These are phyloP conservation scores for Eucalyptus pauciflora DNA, from an alignment of 345 rosid species.

Conservation along the genomic window DNA sequence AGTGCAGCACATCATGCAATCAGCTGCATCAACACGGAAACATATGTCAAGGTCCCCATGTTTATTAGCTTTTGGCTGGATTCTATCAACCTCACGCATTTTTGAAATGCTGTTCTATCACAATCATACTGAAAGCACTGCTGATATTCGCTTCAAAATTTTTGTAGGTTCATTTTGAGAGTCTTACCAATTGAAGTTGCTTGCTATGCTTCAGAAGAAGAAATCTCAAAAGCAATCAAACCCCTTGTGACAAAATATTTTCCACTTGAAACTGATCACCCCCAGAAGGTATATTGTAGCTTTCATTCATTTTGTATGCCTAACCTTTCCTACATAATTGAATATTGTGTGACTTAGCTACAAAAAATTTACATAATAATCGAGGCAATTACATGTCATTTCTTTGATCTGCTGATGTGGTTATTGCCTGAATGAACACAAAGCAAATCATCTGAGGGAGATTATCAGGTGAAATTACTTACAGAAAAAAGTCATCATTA, in stretches of 20 bases:
- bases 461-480: background rate
- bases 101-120: background rate
- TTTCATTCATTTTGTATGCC: background rate
- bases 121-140: background rate
- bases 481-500: background rate
- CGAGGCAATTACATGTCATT: background rate
- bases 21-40: conserved; percentile 72
- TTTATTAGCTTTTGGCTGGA: background rate
- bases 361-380: background rate
- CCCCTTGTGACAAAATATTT: conserved; percentile 66
- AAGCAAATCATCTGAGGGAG: background rate
- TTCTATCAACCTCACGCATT: background rate
- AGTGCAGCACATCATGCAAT: conserved; percentile 77
- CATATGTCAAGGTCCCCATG: conserved; percentile 79
- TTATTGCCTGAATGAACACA: background rate
- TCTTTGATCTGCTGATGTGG: background rate
- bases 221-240: conserved; percentile 68
- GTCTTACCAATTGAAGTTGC: conserved; percentile 79
- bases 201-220: conserved; percentile 96
- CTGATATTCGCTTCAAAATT: background rate
- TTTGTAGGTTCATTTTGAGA: conserved; percentile 72
- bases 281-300: conserved; percentile 42
- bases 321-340: background rate
- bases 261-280: conserved; percentile 54
- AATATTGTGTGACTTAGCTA: background rate